A percentile compares a stretch with the other conserved stretches of the same genome.
Conservation (phyloP, 2,329 filamentous ascomycete species). For the Knufia petricola region DNA sequence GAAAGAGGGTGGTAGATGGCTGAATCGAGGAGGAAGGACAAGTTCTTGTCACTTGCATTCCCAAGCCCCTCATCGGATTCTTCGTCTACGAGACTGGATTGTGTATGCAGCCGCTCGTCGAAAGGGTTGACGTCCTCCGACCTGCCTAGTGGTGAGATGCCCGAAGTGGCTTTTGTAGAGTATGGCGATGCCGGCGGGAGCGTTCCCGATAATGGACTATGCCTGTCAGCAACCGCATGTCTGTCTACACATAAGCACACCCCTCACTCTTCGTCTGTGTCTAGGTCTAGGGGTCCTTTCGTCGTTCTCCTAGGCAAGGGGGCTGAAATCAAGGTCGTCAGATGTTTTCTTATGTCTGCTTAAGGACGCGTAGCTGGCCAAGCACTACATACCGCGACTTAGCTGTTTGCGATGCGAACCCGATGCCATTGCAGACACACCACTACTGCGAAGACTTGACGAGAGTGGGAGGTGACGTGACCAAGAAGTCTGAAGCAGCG, state of each 20-base stretch:
- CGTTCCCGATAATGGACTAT: constrained; percentile 9
- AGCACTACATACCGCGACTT: background rate
- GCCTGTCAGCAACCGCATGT: background rate
- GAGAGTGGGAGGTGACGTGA: no score
- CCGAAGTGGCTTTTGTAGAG: constrained; percentile 1
- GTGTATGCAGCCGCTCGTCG: background rate
- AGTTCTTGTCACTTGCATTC: constrained; percentile 51
- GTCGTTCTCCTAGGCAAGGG: constrained; percentile 1
- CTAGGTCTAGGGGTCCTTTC: constrained; percentile 1
- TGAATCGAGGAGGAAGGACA: constrained; percentile 68
- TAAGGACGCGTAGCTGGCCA: background rate
- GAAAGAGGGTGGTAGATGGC: constrained; percentile 77
- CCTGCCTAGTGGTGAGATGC: background rate
- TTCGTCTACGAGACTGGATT: background rate
- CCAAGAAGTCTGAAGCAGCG: no score
- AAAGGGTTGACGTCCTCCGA: background rate
- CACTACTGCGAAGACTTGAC: constrained; percentile 4
- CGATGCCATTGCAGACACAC: constrained; percentile 1
- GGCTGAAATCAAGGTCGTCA: background rate
- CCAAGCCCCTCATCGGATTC: constrained; percentile 17
- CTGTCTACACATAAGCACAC: background rate
- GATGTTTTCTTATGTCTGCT: background rate
- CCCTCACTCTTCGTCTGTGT: constrained; percentile 2
- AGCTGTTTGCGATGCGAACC: background rate
- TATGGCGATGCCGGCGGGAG: constrained; percentile 1